Conservation (phyloP, 208 protist species). For the Trypanosoma platydactyli region DNA sequence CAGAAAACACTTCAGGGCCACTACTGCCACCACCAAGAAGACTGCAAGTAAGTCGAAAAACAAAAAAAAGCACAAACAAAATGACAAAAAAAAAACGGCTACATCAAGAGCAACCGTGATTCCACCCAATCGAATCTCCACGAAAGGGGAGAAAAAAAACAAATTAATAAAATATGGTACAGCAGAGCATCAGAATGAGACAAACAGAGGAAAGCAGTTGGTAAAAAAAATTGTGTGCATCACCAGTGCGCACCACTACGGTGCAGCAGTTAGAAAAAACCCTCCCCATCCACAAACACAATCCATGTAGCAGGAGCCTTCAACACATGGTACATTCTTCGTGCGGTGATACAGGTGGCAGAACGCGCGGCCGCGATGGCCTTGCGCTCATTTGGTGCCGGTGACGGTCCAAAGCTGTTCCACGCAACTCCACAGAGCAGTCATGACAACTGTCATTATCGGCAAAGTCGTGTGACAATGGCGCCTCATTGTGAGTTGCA, state of each 20-base stretch:
- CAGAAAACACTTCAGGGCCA: too few relatives aligned
- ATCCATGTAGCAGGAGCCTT: not conserved
- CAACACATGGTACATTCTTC: conserved; percentile 15
- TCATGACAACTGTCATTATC: not conserved
- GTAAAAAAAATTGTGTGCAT: not conserved
- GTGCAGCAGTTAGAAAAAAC: not conserved
- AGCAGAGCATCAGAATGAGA: not conserved
- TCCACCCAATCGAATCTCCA: too few relatives aligned
- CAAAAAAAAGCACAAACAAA: too few relatives aligned
- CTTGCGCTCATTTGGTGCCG: not conserved
- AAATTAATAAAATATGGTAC: too few relatives aligned
- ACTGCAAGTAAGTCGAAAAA: too few relatives aligned
- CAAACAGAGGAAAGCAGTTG: not conserved
- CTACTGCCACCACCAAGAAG: too few relatives aligned
- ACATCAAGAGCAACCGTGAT: too few relatives aligned
- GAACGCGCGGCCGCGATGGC: conserved; percentile 17
- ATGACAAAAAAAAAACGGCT: too few relatives aligned
- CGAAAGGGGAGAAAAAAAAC: too few relatives aligned
- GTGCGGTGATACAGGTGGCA: conserved; percentile 5
- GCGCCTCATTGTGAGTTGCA: not conserved
- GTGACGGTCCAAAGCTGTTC: too few relatives aligned
- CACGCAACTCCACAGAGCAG: too few relatives aligned
- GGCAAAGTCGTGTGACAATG: not conserved
- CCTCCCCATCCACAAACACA: not conserved
- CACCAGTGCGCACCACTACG: not conserved